These are phyloP conservation scores for Suhomyces sp. DNA, from an alignment of 805 yeast genomes.

Conservation along the genomic window DNA sequence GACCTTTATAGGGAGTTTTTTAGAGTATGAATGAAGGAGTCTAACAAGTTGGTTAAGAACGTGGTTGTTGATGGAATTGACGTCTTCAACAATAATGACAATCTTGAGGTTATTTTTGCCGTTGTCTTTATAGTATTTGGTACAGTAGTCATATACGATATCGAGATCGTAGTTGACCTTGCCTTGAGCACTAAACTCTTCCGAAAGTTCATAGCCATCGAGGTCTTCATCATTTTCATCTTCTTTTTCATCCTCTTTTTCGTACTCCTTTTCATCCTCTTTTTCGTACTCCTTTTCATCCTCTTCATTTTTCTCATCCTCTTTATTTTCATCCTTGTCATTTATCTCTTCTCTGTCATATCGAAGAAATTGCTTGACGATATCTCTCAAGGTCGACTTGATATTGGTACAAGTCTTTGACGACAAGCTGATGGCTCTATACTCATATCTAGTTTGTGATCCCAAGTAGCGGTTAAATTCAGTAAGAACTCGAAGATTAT, in stretches of 20 bases:
- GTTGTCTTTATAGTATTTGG: not conserved
- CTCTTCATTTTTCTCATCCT: conserved; percentile 2
- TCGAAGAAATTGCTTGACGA: conserved; percentile 26
- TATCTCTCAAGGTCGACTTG: conserved; percentile 31
- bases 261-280: conserved; percentile 8
- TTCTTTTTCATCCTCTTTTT: conserved; percentile 6
- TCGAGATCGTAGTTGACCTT: conserved; percentile 37
- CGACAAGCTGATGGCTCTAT: conserved; percentile 25
- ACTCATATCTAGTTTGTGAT: conserved; percentile 5
- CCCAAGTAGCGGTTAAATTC: conserved; percentile 26
- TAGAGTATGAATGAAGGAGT: conserved; percentile 24
- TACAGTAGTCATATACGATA: conserved; percentile 31
- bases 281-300: conserved; percentile 9
- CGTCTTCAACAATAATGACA: conserved; percentile 35
- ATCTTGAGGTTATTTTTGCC: conserved; percentile 15
- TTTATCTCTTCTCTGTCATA: not conserved
- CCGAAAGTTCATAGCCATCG: conserved; percentile 6
- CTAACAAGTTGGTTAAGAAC: conserved; percentile 35
- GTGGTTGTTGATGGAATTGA: conserved; percentile 33
- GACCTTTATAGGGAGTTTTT: conserved; percentile 30
- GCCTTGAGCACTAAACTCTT: conserved; percentile 11
- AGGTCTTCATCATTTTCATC: conserved; percentile 3
- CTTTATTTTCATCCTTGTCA: not conserved
- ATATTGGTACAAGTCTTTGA: conserved; percentile 33
- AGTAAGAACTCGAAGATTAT: conserved; percentile 36